Conservation (phyloP, 1,139 yeast species). For the Yamadazyma friedrichii region DNA sequence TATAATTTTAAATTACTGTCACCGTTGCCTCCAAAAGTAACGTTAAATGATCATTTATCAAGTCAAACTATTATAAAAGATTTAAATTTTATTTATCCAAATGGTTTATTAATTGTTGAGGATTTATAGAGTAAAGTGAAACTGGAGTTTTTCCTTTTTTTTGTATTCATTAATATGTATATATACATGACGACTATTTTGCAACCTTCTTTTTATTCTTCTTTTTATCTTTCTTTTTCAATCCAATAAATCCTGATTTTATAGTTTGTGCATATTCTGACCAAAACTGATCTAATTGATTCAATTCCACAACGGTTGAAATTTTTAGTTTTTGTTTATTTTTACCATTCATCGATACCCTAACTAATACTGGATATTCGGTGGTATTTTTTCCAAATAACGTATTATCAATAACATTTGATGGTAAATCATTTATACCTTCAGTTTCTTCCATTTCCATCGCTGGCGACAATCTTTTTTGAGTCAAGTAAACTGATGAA, state of each 20-base stretch:
- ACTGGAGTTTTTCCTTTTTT: neutral
- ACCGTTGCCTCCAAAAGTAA: constrained; percentile 40
- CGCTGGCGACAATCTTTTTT: constrained; percentile 35
- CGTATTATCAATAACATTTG: constrained; percentile 27
- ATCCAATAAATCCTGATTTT: constrained; percentile 55
- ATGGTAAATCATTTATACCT: constrained; percentile 29
- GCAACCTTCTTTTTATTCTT: constrained; percentile 45
- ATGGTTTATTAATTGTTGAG: constrained; percentile 43
- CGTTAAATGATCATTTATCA: constrained; percentile 25
- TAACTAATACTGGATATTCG: constrained; percentile 49
- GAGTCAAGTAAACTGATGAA: constrained; percentile 43
- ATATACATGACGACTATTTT: constrained; percentile 13
- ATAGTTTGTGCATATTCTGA: constrained; percentile 59
- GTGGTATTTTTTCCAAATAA: constrained; percentile 16
- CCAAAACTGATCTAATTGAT: constrained; percentile 67
- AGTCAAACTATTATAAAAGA: constrained; percentile 23
- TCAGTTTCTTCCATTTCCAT: constrained; percentile 20
- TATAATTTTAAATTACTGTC: constrained; percentile 35
- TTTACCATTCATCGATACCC: constrained; percentile 49
- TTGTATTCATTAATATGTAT: neutral
- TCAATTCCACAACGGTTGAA: constrained; percentile 63
- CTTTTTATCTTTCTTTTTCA: constrained; percentile 52
- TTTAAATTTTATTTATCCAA: constrained; percentile 39
- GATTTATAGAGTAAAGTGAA: constrained; percentile 11
- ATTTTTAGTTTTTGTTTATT: constrained; percentile 47